Evolutionary conservation across 306 rosid species (phyloP), one percentile per base, ranked within the genome.

Genomic region (Geum urbanum): DNA sequence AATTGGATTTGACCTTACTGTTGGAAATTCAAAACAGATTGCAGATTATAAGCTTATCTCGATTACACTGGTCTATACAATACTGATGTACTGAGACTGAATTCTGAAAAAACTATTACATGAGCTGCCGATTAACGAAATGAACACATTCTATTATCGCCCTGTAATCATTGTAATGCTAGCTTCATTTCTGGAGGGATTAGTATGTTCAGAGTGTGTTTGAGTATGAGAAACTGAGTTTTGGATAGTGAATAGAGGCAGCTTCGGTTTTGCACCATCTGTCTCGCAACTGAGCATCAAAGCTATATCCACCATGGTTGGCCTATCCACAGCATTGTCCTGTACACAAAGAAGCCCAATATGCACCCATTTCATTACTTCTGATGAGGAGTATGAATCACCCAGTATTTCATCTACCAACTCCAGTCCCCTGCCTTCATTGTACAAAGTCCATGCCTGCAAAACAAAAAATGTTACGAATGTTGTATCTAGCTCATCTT

Each of bases 281-380:
- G 63, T 35, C 35, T 72, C 65, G 18, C 60, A 64, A 19, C 57
- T 56, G 6, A 57, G 55, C 61, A 77, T 71, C 9, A n/a, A 9
- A 24, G 50, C 58, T 11, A 71, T 27, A 0, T 66, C 73, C 5
- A 35, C 15, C 77, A 59, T 72, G 37, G 24, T 66, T 8, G 77
- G 81, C 16, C 81, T 72, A n/a, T 71, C 81, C 0, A 8, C 72
- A 1, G 71, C 57, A 39, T 5, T 41, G 27, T 77, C 74, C 5
- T 77, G 81, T 11, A 72, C 73, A 10, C 81, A 77, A 4, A 77
- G 68, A 27, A 72, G 81, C 7, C 69, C 81, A 8, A 72, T 39
- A 19, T 77, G 54, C 18, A 72, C 10, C 49, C 63, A 72, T 72
- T 58, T 71, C 24, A 55, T 18, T 9, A 55, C 77, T 39, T 72